Evolutionary conservation across 2,329 filamentous ascomycete genomes (phyloP).

Genomic region (Paecilomyces formosus): DNA sequence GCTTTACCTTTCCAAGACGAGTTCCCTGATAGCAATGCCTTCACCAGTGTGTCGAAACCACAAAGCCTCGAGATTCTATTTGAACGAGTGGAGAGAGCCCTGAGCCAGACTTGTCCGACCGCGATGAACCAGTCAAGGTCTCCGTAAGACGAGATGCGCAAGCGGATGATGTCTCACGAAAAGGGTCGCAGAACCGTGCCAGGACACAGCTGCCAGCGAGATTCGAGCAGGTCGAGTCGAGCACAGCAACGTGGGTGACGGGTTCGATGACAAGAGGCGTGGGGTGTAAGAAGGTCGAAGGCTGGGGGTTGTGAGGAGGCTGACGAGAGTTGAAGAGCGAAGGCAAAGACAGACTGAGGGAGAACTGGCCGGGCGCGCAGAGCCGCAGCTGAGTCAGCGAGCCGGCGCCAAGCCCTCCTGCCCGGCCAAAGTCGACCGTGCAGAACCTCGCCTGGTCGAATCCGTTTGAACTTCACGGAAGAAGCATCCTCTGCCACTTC

Average conservation of each 20-base stretch:
- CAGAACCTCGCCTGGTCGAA: slow-evolving; percentile 13
- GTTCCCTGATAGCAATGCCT: slow-evolving; percentile 4
- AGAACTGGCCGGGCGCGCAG: slow-evolving; percentile 2
- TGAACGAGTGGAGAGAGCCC: not conserved
- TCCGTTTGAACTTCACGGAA: slow-evolving; percentile 10
- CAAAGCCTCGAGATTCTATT: slow-evolving; percentile 14
- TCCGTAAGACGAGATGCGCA: slow-evolving; percentile 19
- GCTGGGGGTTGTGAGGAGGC: slow-evolving; percentile 9
- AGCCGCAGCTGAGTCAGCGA: slow-evolving; percentile 19
- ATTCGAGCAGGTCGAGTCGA: slow-evolving; percentile 8
- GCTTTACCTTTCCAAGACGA: slow-evolving; percentile 30
- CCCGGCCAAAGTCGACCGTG: slow-evolving; percentile 14
- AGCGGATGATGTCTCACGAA: slow-evolving; percentile 20
- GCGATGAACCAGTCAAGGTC: slow-evolving; percentile 34
- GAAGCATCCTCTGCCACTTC: slow-evolving; percentile 9
- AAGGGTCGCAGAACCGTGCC: slow-evolving; percentile 23
- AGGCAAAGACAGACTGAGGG: slow-evolving; percentile 8
- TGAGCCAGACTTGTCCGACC: slow-evolving; percentile 26
- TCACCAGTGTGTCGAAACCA: slow-evolving; percentile 8
- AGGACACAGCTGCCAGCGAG: slow-evolving; percentile 15
- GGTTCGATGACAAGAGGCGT: slow-evolving; percentile 23
- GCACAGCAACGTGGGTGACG: slow-evolving; percentile 17
- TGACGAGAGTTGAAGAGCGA: slow-evolving; percentile 5
- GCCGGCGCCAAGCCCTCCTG: slow-evolving; percentile 17
- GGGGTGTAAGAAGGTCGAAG: slow-evolving; percentile 11